These are phyloP conservation scores for Vaccinium corymbosum DNA, from an alignment of 148 eudicot species.

Conservation along the genomic window DNA sequence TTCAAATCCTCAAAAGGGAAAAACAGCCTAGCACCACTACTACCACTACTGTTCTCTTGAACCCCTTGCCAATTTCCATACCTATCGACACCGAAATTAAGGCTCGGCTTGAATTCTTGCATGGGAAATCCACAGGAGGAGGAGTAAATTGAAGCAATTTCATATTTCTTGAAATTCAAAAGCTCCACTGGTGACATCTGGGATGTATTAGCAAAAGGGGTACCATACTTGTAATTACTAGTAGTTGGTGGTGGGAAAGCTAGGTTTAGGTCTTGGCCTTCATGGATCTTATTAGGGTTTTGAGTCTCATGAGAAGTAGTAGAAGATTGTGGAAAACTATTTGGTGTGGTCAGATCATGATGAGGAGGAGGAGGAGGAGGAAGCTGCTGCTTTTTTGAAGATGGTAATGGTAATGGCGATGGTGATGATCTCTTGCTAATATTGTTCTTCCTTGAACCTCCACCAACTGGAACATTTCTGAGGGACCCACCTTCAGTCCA, in stretches of 20 bases:
- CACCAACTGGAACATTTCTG: constrained; percentile 52
- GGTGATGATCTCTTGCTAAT: constrained; percentile 32
- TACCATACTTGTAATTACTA: constrained; percentile 7
- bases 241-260: constrained; percentile 32
- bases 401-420: constrained; percentile 19
- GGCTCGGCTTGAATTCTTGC: constrained; percentile 31
- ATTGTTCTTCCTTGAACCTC: constrained; percentile 45
- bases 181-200: constrained; percentile 30
- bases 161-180: constrained; percentile 15
- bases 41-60: constrained; percentile 10
- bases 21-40: constrained; percentile 24
- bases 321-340: constrained; percentile 10
- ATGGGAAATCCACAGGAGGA: constrained; percentile 15
- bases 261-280: constrained; percentile 48
- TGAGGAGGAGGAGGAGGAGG: neutral
- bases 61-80: constrained; percentile 26
- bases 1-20: constrained; percentile 48
- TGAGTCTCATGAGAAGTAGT: constrained; percentile 9
- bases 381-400: constrained; percentile 32
- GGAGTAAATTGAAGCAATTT: constrained; percentile 2
- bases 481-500: constrained; percentile 59
- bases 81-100: constrained; percentile 30
- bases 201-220: neutral
- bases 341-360: constrained; percentile 21
- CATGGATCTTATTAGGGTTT: constrained; percentile 27